Evolutionary conservation across 2,329 filamentous ascomycete species (phyloP).

Genomic region (Colletotrichum brevisporum): DNA sequence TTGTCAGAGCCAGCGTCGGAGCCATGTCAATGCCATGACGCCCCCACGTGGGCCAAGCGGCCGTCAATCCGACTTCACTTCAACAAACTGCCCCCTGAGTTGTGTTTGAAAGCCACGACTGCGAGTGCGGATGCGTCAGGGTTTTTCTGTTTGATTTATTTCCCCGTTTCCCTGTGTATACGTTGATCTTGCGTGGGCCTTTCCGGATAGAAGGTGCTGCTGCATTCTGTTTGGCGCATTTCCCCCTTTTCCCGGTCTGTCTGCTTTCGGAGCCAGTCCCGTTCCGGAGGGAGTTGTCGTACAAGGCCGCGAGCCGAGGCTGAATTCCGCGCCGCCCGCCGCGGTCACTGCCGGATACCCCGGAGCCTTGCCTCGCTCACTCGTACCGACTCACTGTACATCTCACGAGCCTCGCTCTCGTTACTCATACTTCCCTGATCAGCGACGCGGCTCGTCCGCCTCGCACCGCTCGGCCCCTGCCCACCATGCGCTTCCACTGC

Average conservation of each 20-base stretch:
- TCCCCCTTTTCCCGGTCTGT: neutral
- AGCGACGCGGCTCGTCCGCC: neutral
- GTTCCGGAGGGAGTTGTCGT: conserved; percentile 21
- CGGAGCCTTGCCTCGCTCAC: neutral
- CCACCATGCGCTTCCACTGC: conserved; percentile 38
- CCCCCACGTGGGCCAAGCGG: neutral
- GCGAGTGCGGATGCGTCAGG: conserved; percentile 5
- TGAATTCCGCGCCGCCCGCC: conserved; percentile 20
- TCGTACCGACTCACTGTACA: neutral
- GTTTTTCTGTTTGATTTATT: neutral
- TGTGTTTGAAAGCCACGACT: conserved; percentile 8
- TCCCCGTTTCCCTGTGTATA: neutral
- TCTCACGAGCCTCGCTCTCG: neutral
- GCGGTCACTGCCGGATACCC: conserved; percentile 7
- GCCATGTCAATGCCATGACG: conserved; percentile 16
- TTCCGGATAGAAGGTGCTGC: neutral
- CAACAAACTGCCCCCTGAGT: neutral
- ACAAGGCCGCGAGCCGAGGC: conserved; percentile 22
- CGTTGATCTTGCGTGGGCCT: neutral
- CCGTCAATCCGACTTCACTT: neutral
- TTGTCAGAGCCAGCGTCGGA: neutral
- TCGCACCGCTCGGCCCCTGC: neutral
- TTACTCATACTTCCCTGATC: neutral
- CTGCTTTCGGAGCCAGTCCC: neutral
- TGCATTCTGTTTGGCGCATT: neutral